These are phyloP conservation scores for Aspergillus ostianus DNA, from an alignment of 495 filamentous ascomycete genomes.

Conservation along the genomic window DNA sequence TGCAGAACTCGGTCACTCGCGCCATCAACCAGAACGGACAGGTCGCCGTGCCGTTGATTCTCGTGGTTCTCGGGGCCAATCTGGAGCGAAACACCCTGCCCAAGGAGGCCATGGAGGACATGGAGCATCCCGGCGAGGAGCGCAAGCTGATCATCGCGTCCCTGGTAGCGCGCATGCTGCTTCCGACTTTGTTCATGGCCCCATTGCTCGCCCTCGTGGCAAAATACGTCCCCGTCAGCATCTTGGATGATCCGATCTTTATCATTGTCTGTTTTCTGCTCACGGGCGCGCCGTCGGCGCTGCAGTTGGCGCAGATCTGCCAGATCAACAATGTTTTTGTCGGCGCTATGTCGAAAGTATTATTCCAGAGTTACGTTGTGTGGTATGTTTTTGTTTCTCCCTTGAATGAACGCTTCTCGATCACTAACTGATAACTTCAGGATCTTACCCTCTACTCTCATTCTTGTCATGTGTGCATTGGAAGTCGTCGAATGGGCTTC, in stretches of 20 bases:
- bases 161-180: conserved; percentile 83
- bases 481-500: conserved; percentile 90
- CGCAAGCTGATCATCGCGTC: conserved; percentile 81
- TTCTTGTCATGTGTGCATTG: conserved; percentile 86
- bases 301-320: conserved; percentile 97
- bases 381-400: no score
- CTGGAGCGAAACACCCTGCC: conserved; percentile 73
- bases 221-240: conserved; percentile 90
- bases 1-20: conserved; percentile 88
- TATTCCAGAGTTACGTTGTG: conserved; percentile 97
- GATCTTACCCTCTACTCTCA: conserved; percentile 91
- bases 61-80: conserved; percentile 96
- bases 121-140: conserved; percentile 64
- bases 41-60: conserved; percentile 90
- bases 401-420: no score
- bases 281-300: conserved; percentile 87
- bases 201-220: conserved; percentile 88
- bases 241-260: conserved; percentile 96
- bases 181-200: conserved; percentile 90
- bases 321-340: conserved; percentile 97
- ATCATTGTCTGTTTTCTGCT: conserved; percentile 96
- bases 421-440: conserved; percentile 31
- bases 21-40: conserved; percentile 81
- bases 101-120: conserved; percentile 51
- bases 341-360: conserved; percentile 83